Conservation (phyloP, 148 eudicot genomes). For the Rhododendron vialii region DNA sequence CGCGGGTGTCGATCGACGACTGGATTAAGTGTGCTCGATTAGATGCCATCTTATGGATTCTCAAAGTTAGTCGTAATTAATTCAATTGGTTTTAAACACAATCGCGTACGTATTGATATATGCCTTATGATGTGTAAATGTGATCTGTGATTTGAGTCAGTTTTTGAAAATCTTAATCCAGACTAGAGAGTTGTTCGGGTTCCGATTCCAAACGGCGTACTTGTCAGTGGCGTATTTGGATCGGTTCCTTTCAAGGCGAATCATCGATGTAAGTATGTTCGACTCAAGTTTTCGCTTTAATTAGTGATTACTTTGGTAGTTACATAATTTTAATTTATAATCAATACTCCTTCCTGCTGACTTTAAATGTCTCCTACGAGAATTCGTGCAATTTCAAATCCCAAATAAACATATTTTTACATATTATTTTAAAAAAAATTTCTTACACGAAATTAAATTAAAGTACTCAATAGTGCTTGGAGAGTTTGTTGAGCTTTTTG, state of each 20-base stretch:
- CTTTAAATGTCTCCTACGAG: too few species aligned
- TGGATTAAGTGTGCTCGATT: constrained; percentile 19
- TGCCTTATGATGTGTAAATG: background rate
- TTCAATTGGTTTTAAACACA: background rate
- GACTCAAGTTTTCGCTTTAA: background rate
- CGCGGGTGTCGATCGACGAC: background rate
- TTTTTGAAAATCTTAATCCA: constrained; percentile 4
- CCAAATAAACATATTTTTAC: too few species aligned
- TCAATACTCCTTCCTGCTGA: too few species aligned
- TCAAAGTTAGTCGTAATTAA: constrained; percentile 15
- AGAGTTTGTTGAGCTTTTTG: too few species aligned
- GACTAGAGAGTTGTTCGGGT: constrained; percentile 28
- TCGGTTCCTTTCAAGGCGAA: constrained; percentile 25
- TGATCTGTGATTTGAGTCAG: background rate
- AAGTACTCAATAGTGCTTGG: too few species aligned
- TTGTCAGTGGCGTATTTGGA: constrained; percentile 35
- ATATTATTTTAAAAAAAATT: too few species aligned
- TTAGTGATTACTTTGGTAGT: background rate
- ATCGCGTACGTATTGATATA: background rate
- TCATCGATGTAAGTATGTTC: constrained; percentile 26
- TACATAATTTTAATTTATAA: too few species aligned
- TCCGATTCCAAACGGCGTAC: constrained; percentile 30
- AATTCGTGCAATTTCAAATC: too few species aligned
- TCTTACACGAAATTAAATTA: too few species aligned
- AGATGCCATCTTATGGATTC: constrained; percentile 20